These are phyloP conservation scores for Sequoiadendron giganteum DNA, from an alignment of 75 land plant genomes.

Conservation along the genomic window DNA sequence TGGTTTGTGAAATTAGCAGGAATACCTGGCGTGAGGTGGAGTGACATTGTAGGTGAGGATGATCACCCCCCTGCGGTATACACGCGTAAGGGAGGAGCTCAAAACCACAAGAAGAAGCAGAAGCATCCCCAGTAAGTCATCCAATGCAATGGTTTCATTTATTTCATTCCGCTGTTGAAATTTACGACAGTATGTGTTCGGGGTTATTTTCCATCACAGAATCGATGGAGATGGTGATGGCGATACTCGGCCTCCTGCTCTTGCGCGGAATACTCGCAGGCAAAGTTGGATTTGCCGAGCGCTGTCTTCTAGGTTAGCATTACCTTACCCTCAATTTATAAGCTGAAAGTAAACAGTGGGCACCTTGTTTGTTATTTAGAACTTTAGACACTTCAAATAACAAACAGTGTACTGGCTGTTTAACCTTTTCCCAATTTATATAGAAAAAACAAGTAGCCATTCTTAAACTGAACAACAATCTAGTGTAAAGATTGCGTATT, in stretches of 20 bases:
- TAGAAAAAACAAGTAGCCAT: neutral
- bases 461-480: neutral
- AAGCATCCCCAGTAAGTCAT: neutral
- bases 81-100: neutral
- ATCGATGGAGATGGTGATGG: neutral
- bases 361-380: neutral
- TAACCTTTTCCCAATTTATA: neutral
- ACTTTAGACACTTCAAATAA: neutral
- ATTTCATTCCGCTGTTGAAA: neutral
- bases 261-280: neutral
- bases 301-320: neutral
- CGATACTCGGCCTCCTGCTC: neutral
- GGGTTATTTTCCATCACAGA: neutral
- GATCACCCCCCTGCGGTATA: neutral
- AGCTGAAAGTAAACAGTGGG: neutral
- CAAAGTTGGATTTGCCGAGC: constrained; percentile 3
- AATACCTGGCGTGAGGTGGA: neutral
- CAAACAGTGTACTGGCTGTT: neutral
- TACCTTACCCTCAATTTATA: neutral
- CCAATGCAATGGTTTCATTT: neutral
- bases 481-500: neutral
- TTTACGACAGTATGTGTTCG: neutral
- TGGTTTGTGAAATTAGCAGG: neutral
- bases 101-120: neutral
- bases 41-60: neutral